These are phyloP conservation scores for Keqinozyma sinolaborantium DNA, from an alignment of 1,139 yeast species.

Conservation along the genomic window DNA sequence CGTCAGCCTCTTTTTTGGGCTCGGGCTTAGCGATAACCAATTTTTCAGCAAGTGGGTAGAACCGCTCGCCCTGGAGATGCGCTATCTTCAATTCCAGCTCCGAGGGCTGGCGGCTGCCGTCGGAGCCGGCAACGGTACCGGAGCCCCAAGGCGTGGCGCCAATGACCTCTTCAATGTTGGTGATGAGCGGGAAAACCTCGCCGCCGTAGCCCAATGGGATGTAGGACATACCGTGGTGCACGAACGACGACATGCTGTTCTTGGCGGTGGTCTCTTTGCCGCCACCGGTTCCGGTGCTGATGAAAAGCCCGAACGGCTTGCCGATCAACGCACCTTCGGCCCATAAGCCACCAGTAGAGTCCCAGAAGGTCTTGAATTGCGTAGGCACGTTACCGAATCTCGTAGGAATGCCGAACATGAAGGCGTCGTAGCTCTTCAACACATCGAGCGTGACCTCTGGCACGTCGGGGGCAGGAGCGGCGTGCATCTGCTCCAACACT, in stretches of 20 bases:
- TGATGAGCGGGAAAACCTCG: conserved; percentile 28
- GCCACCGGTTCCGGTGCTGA: conserved; percentile 43
- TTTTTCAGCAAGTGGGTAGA: conserved; percentile 32
- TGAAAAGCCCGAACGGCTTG: conserved; percentile 46
- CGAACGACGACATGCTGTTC: conserved; percentile 31
- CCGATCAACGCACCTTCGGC: conserved; percentile 45
- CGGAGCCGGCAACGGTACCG: conserved; percentile 45
- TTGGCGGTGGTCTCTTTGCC: conserved; percentile 44
- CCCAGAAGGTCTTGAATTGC: conserved; percentile 44
- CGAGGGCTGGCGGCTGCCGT: conserved; percentile 45
- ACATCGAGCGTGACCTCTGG: conserved; percentile 41
- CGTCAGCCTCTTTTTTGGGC: conserved; percentile 6
- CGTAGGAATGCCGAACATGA: conserved; percentile 49
- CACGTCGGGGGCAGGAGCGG: conserved; percentile 38
- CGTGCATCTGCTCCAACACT: conserved; percentile 36
- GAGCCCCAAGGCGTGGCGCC: conserved; percentile 54
- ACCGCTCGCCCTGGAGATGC: conserved; percentile 38
- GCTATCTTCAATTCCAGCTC: conserved; percentile 39
- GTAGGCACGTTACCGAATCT: conserved; percentile 48
- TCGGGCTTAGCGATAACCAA: conserved; percentile 9
- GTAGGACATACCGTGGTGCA: conserved; percentile 51
- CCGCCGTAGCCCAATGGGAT: conserved; percentile 45
- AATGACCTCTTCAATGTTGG: conserved; percentile 35
- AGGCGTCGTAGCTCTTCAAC: conserved; percentile 41
- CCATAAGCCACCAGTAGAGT: conserved; percentile 48